Conservation (phyloP, 2,329 filamentous ascomycete genomes). For the Rachicladosporium sp. region DNA sequence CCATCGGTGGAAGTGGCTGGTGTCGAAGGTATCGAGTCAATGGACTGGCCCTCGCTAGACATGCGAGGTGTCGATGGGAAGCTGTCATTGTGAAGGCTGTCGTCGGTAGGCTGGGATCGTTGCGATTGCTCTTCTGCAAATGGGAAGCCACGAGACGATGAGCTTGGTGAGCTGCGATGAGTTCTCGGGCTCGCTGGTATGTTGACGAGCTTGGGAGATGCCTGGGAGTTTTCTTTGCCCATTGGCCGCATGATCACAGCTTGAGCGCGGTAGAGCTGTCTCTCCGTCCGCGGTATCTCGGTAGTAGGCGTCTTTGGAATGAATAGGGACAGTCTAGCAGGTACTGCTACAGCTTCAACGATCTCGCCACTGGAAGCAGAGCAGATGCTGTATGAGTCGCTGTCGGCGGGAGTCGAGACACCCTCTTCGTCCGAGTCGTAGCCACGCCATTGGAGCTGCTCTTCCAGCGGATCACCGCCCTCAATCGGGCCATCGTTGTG, state of each 20-base stretch:
- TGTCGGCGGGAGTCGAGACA: slow-evolving; percentile 3
- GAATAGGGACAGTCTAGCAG: too few species aligned
- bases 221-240: slow-evolving; percentile 1
- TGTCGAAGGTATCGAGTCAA: slow-evolving; percentile 3
- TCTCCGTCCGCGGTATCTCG: not conserved
- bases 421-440: slow-evolving; percentile 5
- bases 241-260: slow-evolving; percentile 2
- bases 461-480: not conserved
- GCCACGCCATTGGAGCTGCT: slow-evolving; percentile 2
- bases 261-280: slow-evolving; percentile 1
- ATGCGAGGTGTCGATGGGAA: slow-evolving; percentile 1
- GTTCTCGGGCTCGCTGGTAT: slow-evolving; percentile 4
- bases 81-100: slow-evolving; percentile 1
- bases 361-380: slow-evolving; percentile 6
- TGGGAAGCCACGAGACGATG: not conserved
- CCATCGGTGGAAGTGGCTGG: slow-evolving; percentile 5
- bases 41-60: slow-evolving; percentile 1
- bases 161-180: not conserved
- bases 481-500: too few species aligned
- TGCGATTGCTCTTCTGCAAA: too few species aligned
- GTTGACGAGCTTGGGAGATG: slow-evolving; percentile 4
- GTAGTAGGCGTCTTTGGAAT: too few species aligned
- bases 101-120: too few species aligned
- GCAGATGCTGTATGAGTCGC: slow-evolving; percentile 4
- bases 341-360: not conserved